phyloP scores from a whole-genome alignment of 371 early-diverging fungal species.

The Vavraia culicis region DNA sequence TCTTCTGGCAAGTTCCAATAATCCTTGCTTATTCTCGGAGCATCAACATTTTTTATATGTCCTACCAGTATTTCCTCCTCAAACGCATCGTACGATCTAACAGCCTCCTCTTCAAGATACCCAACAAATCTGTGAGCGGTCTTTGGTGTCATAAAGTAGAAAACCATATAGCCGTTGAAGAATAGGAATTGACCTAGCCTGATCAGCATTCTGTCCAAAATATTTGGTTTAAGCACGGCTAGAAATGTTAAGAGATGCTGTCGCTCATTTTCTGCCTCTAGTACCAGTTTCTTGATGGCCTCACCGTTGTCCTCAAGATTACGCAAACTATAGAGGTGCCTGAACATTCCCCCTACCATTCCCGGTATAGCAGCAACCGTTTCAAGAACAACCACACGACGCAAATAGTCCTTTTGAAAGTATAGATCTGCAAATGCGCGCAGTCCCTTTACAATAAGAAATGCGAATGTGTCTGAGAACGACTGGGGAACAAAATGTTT shows the following conservation, averaged over 20 bases:
- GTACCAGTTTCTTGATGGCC: constrained; percentile 58
- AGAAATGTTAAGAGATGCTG: constrained; percentile 71
- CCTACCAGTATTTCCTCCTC: constrained; percentile 63
- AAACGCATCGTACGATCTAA: constrained; percentile 66
- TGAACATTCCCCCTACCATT: constrained; percentile 62
- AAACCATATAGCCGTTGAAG: constrained; percentile 59
- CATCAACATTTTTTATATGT: constrained; percentile 49
- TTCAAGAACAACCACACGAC: constrained; percentile 60
- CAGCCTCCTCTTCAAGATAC: constrained; percentile 62
- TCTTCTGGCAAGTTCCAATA: constrained; percentile 63
- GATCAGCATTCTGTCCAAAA: constrained; percentile 48
- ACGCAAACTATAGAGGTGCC: constrained; percentile 63
- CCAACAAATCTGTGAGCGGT: constrained; percentile 61
- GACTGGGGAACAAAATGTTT: constrained; percentile 43
- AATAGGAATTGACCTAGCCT: constrained; percentile 59
- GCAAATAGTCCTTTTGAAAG: constrained; percentile 55
- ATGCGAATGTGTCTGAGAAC: constrained; percentile 50
- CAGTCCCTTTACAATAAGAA: constrained; percentile 49
- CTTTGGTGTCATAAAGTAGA: constrained; percentile 57
- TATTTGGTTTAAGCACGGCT: constrained; percentile 51
- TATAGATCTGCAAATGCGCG: constrained; percentile 54
- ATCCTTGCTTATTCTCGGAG: constrained; percentile 55
- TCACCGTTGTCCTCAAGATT: constrained; percentile 57
- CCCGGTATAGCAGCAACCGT: constrained; percentile 69
- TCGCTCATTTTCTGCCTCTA: constrained; percentile 65